Evolutionary conservation across 2,329 filamentous ascomycete species (phyloP), one percentile per base, ranked within the genome.

Genomic region (Colletotrichum higginsianum): DNA sequence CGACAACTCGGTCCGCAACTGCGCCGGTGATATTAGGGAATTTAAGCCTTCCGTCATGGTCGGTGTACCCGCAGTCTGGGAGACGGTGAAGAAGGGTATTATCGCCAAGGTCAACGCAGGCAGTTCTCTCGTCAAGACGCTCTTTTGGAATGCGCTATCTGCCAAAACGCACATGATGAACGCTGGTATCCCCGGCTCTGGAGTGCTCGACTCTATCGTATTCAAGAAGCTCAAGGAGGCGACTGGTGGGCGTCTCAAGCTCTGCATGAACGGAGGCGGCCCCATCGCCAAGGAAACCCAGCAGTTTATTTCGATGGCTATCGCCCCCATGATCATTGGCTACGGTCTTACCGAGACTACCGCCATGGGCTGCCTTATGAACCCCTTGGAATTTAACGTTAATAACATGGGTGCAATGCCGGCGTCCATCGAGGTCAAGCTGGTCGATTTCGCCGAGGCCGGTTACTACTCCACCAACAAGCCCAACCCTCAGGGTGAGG

Each of bases 141-240:
- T 97, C 79, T 97, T 97, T 86, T 90, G 88, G 88, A 85, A 84
- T 58, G 87, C 87, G 3, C 79, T 90, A 74, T 84, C 84, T 75
- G 83, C 87, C 52, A 90, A 90, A 82, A 81, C 81, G 67, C 82
- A 81, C 64, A 77, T 90, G 67, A 80, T 90, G 79, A 79, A 80
- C 65, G 80, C 83, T n/a, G 89, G 89, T 13, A 80, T 92, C 50
- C 90, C 90, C 2, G 93, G 93, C 66, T 86, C 89, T 30, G 90
- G 88, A 67, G 76, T 96, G 55, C 85, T 97, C 61, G 94, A 97
- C 78, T 87, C 91, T 1, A 83, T 97, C 3, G 92, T 97, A 12
- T 97, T 97, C 87, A 95, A 94, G 84, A 97, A 97, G 86, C 89
- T 97, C 80, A 95, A 94, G 84, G 94, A 96, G 77, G 94, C 94